Evolutionary conservation across 495 filamentous ascomycete species (phyloP).

Genomic region (Venustampulla echinocandica): DNA sequence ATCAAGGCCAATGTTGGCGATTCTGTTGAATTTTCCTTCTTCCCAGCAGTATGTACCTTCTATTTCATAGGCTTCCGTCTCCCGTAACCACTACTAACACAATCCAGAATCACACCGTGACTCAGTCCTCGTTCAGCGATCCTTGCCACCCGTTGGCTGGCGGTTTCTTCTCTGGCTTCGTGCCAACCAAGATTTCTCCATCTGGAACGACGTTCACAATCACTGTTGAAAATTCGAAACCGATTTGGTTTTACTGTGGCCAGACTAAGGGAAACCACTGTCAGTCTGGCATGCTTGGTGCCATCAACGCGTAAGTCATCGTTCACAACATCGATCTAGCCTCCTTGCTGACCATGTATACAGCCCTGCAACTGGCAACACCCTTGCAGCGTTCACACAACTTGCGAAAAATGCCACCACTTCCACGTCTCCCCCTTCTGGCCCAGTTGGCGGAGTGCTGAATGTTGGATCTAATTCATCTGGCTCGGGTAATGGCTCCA

Average conservation of each 20-base stretch:
- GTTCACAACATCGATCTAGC: neutral
- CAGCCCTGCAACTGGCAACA: conserved; percentile 22
- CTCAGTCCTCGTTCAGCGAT: conserved; percentile 55
- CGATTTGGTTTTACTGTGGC: conserved; percentile 59
- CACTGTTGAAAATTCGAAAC: conserved; percentile 51
- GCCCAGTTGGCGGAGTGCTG: conserved; percentile 27
- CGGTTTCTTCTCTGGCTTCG: conserved; percentile 36
- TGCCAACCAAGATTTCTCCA: conserved; percentile 26
- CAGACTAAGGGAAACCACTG: conserved; percentile 50
- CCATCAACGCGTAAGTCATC: conserved; percentile 22
- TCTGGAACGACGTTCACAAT: conserved; percentile 51
- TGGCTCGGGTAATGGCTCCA: neutral
- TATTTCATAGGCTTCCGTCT: neutral
- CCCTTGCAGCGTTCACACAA: conserved; percentile 30
- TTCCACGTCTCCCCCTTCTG: conserved; percentile 27
- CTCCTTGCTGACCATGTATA: neutral
- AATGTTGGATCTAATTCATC: neutral
- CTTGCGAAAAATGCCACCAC: conserved; percentile 28
- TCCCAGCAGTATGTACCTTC: conserved; percentile 12
- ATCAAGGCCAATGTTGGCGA: conserved; percentile 13
- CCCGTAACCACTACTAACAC: conserved; percentile 2
- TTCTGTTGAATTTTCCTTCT: conserved; percentile 14
- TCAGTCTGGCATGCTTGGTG: conserved; percentile 50
- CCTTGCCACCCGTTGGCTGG: conserved; percentile 43
- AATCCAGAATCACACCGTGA: conserved; percentile 54